Conservation (phyloP, 2,329 filamentous ascomycete genomes). For the Macrophomina pseudophaseolina region DNA sequence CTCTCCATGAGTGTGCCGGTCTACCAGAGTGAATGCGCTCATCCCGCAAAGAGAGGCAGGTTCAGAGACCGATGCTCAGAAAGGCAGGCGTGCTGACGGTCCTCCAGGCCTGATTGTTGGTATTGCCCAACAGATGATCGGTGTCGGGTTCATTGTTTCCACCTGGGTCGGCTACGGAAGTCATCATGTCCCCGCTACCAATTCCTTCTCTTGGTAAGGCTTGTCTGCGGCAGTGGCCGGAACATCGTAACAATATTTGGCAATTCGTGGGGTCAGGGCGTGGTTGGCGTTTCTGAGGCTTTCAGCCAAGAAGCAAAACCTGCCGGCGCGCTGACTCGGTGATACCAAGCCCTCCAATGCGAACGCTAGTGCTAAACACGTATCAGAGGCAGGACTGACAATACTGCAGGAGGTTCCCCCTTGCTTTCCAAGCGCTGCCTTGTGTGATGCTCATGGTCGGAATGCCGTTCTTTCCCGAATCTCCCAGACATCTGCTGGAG, state of each 20-base stretch:
- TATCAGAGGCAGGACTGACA: background rate
- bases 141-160: conserved; percentile 62
- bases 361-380: no score
- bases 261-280: background rate
- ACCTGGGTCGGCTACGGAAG: conserved; percentile 58
- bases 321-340: background rate
- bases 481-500: conserved; percentile 44
- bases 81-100: background rate
- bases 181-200: conserved; percentile 42
- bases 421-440: conserved; percentile 54
- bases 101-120: conserved; percentile 56
- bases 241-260: background rate
- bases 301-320: background rate
- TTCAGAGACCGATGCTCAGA: conserved; percentile 41
- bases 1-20: conserved; percentile 66
- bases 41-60: conserved; percentile 57
- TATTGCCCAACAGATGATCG: conserved; percentile 62
- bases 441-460: conserved; percentile 50
- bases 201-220: conserved; percentile 43
- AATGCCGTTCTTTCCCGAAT: conserved; percentile 50
- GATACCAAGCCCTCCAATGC: background rate
- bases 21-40: conserved; percentile 67
- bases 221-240: background rate
- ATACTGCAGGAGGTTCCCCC: conserved; percentile 42
- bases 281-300: background rate